Base-by-base conservation (phyloP, 2,329 filamentous ascomycete species). In the Drechslerella dactyloides region DNA sequence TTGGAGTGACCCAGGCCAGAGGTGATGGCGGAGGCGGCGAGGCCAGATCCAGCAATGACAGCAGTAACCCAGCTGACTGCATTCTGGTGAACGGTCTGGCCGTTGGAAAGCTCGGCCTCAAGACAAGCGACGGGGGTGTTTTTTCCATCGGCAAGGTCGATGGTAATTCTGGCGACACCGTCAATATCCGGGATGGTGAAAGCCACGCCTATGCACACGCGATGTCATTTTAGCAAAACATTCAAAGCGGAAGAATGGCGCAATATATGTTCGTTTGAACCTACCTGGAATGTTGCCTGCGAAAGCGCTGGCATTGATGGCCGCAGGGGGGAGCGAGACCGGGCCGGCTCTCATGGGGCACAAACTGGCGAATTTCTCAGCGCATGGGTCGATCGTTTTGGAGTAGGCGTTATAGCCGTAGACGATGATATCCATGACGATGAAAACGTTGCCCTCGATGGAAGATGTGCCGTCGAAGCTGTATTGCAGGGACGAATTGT, bases 141-240 rank as follows among this genome's bases (percentile, higher is more conserved):
- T 56, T 85, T 81, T 59, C 84, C 83, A 13, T 84, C 81, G 4
- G 86, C 88, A 74, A 85, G 84, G 78, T 90, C 93, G 83, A 97
- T 91, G 77, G 87, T 88, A 77, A 97, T 87, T 77, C 85, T 87
- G 57, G 96, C 90, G 57, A 86, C 89, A 73, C 91, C 92, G 80
- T 97, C 93, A 60, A 97, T 84, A 83, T 97, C 93, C 54, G 93
- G 93, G 48, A 97, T 89, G 56, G 85, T 89, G 81, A 94, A 97
- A 58, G 91, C 90, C 77, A 97, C 93, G 54, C 86, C 84, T 84
- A 76, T 64, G 50, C 30, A 61, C 35, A 61, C 23, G 44, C 15
- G 35, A 24, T 33, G 24, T 30, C 44, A 46, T 2, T 54, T 48
- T 37, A 52, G 44, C 46, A 23, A 50, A 33, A n/a, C 10, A 21